phyloP scores from a whole-genome alignment of 176 grass and related monocot genomes.

The Phyllostachys edulis region DNA sequence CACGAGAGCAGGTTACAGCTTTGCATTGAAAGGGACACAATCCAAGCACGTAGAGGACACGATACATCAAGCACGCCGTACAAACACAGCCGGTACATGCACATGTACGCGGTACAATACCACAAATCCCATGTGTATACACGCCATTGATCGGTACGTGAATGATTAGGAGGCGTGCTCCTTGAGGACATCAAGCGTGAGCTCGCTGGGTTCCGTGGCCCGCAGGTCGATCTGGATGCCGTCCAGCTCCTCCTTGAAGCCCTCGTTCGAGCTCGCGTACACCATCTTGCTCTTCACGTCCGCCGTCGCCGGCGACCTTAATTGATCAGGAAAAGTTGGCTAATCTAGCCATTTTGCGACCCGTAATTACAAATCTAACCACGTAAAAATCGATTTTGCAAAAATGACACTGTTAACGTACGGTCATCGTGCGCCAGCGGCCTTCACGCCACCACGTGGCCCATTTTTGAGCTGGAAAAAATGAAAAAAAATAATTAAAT shows the following conservation, averaged over 20 bases:
- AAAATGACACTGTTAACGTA: no score
- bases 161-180: slow-evolving; percentile 2
- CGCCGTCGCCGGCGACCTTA: slow-evolving; percentile 45
- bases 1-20: background rate
- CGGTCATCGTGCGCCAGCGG: no score
- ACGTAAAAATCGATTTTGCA: no score
- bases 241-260: slow-evolving; percentile 60
- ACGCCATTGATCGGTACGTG: background rate
- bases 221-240: slow-evolving; percentile 54
- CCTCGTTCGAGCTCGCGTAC: slow-evolving; percentile 54
- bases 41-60: background rate
- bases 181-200: slow-evolving; percentile 43
- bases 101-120: background rate
- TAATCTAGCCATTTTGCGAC: no score
- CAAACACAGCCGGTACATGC: background rate
- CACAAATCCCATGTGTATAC: no score
- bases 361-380: no score
- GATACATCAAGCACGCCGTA: background rate
- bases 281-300: slow-evolving; percentile 63
- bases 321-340: background rate
- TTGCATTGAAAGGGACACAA: background rate
- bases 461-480: no score
- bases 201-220: slow-evolving; percentile 54
- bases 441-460: no score
- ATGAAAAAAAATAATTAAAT: no score